Percentiles rank a stretch among this genome's conserved stretches.
phyloP scores from a whole-genome alignment of 352 stramenopile species.

The Pythium grandisporangium region DNA sequence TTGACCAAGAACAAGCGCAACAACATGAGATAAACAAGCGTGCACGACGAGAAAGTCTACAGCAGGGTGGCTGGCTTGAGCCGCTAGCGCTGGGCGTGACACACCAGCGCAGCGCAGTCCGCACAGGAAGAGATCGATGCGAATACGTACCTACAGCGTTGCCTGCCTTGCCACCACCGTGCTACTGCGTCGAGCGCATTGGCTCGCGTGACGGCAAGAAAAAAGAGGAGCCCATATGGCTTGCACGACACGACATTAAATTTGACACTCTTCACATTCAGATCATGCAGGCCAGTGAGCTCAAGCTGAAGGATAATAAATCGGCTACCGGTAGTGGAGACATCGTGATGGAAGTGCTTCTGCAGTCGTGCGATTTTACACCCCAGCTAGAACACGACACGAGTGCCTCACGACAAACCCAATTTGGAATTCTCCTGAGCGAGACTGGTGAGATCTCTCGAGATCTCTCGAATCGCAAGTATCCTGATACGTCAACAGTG shows the following conservation, averaged over 20 bases:
- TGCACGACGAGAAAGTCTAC: background rate
- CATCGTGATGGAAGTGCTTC: constrained; percentile 28
- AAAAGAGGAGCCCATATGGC: too few relatives aligned
- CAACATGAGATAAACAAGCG: constrained; percentile 9
- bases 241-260: constrained; percentile 36
- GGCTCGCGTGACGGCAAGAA: too few relatives aligned
- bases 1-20: constrained; percentile 1
- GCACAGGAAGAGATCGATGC: background rate
- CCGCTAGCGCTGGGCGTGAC: too few relatives aligned
- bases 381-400: constrained; percentile 9
- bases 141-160: background rate
- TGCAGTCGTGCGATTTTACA: constrained; percentile 43
- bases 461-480: constrained; percentile 16
- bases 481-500: background rate
- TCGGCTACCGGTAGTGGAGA: constrained; percentile 11
- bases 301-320: constrained; percentile 28
- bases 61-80: background rate
- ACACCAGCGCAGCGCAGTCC: too few relatives aligned
- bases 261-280: constrained; percentile 32
- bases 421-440: constrained; percentile 30
- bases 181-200: too few relatives aligned
- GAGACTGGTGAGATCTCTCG: constrained; percentile 31
- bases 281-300: constrained; percentile 38
- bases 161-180: too few relatives aligned
- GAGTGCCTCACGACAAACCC: constrained; percentile 15